phyloP scores from a whole-genome alignment of 192 early-diverging fungal species.

The Backusella tuberculispora region DNA sequence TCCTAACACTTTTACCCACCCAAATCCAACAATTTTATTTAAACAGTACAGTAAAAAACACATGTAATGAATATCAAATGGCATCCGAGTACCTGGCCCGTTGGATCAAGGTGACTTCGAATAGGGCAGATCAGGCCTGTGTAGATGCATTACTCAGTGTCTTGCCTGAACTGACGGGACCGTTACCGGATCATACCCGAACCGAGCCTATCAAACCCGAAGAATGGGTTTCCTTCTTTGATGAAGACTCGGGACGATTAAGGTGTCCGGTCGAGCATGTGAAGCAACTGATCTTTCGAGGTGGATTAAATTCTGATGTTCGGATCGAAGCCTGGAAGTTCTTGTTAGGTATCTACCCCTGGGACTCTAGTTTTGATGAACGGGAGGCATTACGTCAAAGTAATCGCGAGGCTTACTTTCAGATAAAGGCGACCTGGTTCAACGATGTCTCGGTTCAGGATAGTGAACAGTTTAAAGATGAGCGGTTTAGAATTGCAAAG shows the following conservation, averaged over 20 bases:
- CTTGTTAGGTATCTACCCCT: constrained; percentile 82
- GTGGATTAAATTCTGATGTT: constrained; percentile 83
- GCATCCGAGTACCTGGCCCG: constrained; percentile 74
- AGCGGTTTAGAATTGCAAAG: constrained; percentile 76
- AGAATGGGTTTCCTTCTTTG: constrained; percentile 72
- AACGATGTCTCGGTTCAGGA: constrained; percentile 58
- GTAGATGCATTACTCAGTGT: background rate
- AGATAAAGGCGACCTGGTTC: constrained; percentile 71
- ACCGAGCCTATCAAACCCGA: constrained; percentile 61
- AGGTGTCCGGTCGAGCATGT: constrained; percentile 54
- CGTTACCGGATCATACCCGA: constrained; percentile 35
- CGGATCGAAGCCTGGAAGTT: constrained; percentile 92
- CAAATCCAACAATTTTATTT: constrained; percentile 55
- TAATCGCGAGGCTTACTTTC: constrained; percentile 61
- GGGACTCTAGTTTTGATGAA: constrained; percentile 78
- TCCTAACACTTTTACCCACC: constrained; percentile 53
- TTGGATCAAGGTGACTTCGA: constrained; percentile 46
- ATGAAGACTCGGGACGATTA: constrained; percentile 51
- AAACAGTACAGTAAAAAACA: constrained; percentile 52
- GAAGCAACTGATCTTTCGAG: constrained; percentile 66
- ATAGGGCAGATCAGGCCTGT: background rate
- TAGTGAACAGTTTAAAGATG: constrained; percentile 61
- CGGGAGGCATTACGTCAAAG: constrained; percentile 60
- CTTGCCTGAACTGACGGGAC: background rate
- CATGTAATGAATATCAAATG: constrained; percentile 72